phyloP scores from a whole-genome alignment of 345 rosid species.

The Dimocarpus longan region DNA sequence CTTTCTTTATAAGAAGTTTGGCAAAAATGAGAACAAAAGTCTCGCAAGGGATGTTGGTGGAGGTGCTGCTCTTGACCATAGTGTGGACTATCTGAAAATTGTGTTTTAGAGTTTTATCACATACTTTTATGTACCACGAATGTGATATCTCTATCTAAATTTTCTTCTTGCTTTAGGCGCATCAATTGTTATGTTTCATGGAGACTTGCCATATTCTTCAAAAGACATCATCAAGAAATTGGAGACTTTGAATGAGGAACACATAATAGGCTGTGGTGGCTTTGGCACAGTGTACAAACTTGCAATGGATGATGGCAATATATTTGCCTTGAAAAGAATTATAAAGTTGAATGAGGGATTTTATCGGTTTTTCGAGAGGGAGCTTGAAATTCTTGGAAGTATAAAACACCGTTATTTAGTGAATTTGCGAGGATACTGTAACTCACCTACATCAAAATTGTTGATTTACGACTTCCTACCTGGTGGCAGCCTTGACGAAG shows the following conservation, averaged over 20 bases:
- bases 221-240: slow-evolving; percentile 92
- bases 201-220: slow-evolving; percentile 94
- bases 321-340: slow-evolving; percentile 88
- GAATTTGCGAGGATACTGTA: slow-evolving; percentile 96
- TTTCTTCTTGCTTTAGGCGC: slow-evolving; percentile 64
- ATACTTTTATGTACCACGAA: slow-evolving; percentile 14
- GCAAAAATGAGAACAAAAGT: slow-evolving; percentile 71
- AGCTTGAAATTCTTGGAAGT: slow-evolving; percentile 98
- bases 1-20: slow-evolving; percentile 95
- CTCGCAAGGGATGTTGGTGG: slow-evolving; percentile 88
- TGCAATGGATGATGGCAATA: slow-evolving; percentile 94
- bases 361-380: slow-evolving; percentile 95
- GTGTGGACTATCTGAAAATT: slow-evolving; percentile 20
- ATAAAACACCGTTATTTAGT: slow-evolving; percentile 94
- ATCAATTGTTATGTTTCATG: slow-evolving; percentile 96
- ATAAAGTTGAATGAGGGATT: slow-evolving; percentile 88
- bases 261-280: slow-evolving; percentile 90
- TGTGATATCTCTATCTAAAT: slow-evolving; percentile 5
- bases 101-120: slow-evolving; percentile 9
- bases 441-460: slow-evolving; percentile 86
- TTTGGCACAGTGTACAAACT: slow-evolving; percentile 96
- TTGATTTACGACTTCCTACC: slow-evolving; percentile 87
- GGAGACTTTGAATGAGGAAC: slow-evolving; percentile 84
- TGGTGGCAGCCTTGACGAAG: slow-evolving; percentile 97
- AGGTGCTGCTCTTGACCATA: slow-evolving; percentile 51